Percentiles rank a stretch among this genome's conserved stretches.
Conservation (phyloP, 2,329 filamentous ascomycete genomes). For the Tolypocladium sp. region DNA sequence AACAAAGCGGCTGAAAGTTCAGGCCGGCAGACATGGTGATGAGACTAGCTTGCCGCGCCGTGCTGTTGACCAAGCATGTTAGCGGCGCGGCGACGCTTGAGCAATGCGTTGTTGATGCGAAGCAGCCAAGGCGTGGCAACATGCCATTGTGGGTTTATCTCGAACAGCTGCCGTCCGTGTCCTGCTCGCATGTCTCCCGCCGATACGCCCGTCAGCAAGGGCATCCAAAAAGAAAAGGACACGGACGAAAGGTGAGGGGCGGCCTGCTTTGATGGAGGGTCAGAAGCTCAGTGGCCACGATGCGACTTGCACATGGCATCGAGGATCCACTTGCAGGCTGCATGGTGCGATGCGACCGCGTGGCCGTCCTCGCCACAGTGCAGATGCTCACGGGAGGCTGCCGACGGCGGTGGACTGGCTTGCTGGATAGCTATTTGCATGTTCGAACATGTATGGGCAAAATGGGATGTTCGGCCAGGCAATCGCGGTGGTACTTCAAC, state of each 20-base stretch:
- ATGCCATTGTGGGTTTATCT: not conserved
- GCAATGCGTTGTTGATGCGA: not conserved
- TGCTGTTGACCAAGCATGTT: no score
- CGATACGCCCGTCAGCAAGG: not conserved
- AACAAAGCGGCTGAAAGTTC: slow-evolving; percentile 7
- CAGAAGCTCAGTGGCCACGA: not conserved
- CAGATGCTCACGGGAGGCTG: not conserved
- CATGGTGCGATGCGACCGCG: not conserved
- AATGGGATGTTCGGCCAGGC: not conserved
- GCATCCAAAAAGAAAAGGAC: not conserved
- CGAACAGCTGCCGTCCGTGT: not conserved
- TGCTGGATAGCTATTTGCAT: not conserved
- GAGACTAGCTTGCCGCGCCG: not conserved
- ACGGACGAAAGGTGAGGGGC: not conserved
- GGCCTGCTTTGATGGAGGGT: not conserved
- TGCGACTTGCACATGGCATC: not conserved
- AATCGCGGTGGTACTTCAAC: not conserved
- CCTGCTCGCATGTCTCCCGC: not conserved
- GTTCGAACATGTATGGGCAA: not conserved
- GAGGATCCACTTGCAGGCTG: not conserved
- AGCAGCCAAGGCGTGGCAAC: not conserved
- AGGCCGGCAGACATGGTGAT: slow-evolving; percentile 1
- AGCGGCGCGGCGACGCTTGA: not conserved
- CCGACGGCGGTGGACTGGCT: not conserved
- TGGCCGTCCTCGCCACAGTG: not conserved